Conservation (phyloP, 441 rosid genomes). For the Lagerstroemia fauriei region DNA sequence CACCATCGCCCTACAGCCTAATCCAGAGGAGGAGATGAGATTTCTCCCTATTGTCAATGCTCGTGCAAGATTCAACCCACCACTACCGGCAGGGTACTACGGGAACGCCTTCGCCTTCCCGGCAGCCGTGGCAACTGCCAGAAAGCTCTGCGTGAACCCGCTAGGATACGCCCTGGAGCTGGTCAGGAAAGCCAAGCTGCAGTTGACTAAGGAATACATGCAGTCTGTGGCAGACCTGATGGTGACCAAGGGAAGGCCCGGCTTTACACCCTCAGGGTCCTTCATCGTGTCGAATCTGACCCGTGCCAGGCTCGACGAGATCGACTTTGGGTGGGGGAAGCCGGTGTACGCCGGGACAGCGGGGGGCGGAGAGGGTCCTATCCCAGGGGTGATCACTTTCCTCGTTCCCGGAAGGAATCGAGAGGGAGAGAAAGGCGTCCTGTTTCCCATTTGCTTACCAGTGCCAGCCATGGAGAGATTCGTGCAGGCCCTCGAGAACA, state of each 20-base stretch:
- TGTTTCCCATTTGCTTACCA: conserved; percentile 17
- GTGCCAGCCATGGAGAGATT: conserved; percentile 12
- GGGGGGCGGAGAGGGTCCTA: conserved; percentile 18
- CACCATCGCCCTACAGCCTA: conserved; percentile 14
- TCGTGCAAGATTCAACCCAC: conserved; percentile 12
- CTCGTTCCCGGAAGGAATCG: conserved; percentile 9
- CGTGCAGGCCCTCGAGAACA: conserved; percentile 2
- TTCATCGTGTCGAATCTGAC: conserved; percentile 22
- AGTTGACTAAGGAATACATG: no score
- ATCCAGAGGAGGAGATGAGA: conserved; percentile 19
- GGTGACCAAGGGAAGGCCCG: no score
- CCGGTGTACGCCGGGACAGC: conserved; percentile 1
- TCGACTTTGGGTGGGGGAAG: conserved; percentile 24
- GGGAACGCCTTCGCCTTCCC: conserved; percentile 20
- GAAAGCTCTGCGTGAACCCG: conserved; percentile 12
- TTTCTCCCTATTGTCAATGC: conserved; percentile 7
- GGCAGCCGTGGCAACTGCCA: conserved; percentile 7
- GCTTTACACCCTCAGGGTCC: conserved; percentile 3
- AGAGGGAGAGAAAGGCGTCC: conserved; percentile 14
- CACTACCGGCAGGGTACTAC: conserved; percentile 17
- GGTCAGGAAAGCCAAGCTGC: no score
- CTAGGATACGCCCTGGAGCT: no score
- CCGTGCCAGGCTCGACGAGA: conserved; percentile 6
- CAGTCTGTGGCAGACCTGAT: no score
- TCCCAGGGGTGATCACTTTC: conserved; percentile 22